Evolutionary conservation across 768 basidiomycete genomes (phyloP), one percentile per base, ranked within the genome.

Genomic region (Lactarius pseudohatsudake): DNA sequence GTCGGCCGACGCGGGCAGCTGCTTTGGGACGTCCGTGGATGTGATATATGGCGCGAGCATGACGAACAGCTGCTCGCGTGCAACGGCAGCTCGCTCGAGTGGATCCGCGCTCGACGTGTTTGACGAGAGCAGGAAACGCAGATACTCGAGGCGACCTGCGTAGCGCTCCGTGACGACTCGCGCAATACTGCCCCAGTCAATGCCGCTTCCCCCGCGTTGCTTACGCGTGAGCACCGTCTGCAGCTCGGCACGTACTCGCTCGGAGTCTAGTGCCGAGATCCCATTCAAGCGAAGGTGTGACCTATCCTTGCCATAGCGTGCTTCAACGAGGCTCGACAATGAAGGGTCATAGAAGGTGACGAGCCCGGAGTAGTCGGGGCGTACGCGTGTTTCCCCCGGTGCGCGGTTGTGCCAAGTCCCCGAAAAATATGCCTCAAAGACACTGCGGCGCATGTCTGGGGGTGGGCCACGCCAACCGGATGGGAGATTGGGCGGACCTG

Each of bases 271-370:
- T 59, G 18, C 3, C 10, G 67, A 73, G 64, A 82, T 79, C 1
- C 72, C 73, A n/a, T 72, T 67, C 16, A 80, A 53, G 8, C 79
- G 75, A 63, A 82, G 78, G 28, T 75, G 68, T 69, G 76, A 74
- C 15, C 80, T 72, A 26, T 77, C 73, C 59, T 77, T 70, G 2
- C 72, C 74, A 1, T 70, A 59, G 1, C 81, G 74, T 4, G 69
- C 65, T 0, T 54, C 66, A 43, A 78, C 74, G 10, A 84, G 75
- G 61, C 76, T 79, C 1, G 79, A 77, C 11, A 79, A 72, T 0
- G 60, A 61, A 1, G 74, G 74, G 66, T 84, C 81, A 69, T 82
- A 83, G 63, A 83, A 79, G 0, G 81, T 80, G 20, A 83, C 68
- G 16, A 80, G 64, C 10, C 79, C 74, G 4, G 79, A 70, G 54